These are phyloP conservation scores for Claviceps maximensis DNA, from an alignment of 2,329 filamentous ascomycete genomes.

Conservation along the genomic window DNA sequence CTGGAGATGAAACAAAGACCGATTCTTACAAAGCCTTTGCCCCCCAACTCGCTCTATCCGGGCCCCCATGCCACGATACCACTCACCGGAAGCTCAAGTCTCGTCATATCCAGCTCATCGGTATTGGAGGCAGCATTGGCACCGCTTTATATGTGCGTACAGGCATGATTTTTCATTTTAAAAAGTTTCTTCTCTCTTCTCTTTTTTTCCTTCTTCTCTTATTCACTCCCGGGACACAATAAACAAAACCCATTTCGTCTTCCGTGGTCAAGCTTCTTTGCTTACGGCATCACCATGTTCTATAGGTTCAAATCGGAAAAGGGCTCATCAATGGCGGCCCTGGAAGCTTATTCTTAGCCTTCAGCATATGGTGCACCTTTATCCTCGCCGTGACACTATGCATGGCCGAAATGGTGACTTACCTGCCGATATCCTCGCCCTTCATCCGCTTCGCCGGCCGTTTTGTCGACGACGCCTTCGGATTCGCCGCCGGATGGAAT, in stretches of 20 bases:
- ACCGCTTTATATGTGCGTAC: conserved; percentile 41
- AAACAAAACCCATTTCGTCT: not conserved
- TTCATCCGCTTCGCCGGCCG: conserved; percentile 68
- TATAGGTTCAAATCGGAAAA: conserved; percentile 40
- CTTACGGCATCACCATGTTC: conserved; percentile 5
- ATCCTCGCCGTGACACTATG: conserved; percentile 46
- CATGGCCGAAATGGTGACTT: conserved; percentile 67
- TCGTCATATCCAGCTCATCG: conserved; percentile 46
- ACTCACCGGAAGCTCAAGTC: conserved; percentile 41
- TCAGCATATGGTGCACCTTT: conserved; percentile 47
- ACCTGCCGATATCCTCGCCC: conserved; percentile 61
- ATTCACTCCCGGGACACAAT: not conserved
- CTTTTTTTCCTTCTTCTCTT: not conserved
- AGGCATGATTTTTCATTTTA: not conserved
- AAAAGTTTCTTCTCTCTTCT: not conserved
- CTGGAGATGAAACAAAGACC: too few species aligned
- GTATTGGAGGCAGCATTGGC: conserved; percentile 52
- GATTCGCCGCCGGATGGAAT: conserved; percentile 61
- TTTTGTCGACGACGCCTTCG: conserved; percentile 63
- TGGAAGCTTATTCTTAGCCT: conserved; percentile 43
- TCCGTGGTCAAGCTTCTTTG: conserved; percentile 8
- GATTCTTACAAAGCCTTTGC: not conserved
- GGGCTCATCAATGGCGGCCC: conserved; percentile 47
- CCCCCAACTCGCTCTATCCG: conserved; percentile 9
- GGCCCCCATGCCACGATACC: conserved; percentile 18